These are phyloP conservation scores for Schwanniomyces yamadae DNA, from an alignment of 805 yeast genomes.

Conservation along the genomic window DNA sequence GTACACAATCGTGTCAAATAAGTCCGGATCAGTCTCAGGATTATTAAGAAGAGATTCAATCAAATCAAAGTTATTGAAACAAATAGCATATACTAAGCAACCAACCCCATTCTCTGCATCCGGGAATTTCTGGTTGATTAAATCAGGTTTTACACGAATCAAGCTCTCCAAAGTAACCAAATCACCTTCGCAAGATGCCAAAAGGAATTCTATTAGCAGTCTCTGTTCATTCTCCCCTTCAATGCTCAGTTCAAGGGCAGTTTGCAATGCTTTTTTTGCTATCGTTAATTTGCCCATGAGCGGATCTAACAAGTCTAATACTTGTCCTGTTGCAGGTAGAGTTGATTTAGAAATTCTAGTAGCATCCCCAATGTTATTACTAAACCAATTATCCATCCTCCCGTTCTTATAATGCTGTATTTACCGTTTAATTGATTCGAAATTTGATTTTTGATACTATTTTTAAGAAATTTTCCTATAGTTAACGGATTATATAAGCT, in stretches of 20 bases:
- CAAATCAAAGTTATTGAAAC: slow-evolving; percentile 48
- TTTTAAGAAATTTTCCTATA: too few species aligned
- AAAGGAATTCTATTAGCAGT: slow-evolving; percentile 23
- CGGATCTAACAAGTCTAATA: slow-evolving; percentile 25
- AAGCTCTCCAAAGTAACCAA: slow-evolving; percentile 30
- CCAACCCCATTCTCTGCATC: slow-evolving; percentile 31
- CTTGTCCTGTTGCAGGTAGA: slow-evolving; percentile 1
- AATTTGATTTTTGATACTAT: too few species aligned
- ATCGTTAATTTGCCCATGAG: slow-evolving; percentile 23
- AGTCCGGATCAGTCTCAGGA: slow-evolving; percentile 48
- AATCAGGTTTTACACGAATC: slow-evolving; percentile 19
- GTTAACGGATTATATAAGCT: too few species aligned
- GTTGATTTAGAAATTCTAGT: slow-evolving; percentile 6
- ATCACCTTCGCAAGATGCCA: slow-evolving; percentile 40
- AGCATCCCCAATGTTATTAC: slow-evolving; percentile 7
- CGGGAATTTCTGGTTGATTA: slow-evolving; percentile 21
- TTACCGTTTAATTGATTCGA: too few species aligned
- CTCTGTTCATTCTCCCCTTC: slow-evolving; percentile 9
- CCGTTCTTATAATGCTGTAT: too few species aligned
- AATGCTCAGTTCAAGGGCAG: slow-evolving; percentile 11
- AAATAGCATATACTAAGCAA: slow-evolving; percentile 50
- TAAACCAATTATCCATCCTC: slow-evolving; percentile 25
- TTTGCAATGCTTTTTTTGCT: slow-evolving; percentile 27
- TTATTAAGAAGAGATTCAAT: slow-evolving; percentile 46
- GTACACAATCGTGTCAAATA: slow-evolving; percentile 47